Conservation (phyloP, 768 basidiomycete species). For the Suillus occidentalis region DNA sequence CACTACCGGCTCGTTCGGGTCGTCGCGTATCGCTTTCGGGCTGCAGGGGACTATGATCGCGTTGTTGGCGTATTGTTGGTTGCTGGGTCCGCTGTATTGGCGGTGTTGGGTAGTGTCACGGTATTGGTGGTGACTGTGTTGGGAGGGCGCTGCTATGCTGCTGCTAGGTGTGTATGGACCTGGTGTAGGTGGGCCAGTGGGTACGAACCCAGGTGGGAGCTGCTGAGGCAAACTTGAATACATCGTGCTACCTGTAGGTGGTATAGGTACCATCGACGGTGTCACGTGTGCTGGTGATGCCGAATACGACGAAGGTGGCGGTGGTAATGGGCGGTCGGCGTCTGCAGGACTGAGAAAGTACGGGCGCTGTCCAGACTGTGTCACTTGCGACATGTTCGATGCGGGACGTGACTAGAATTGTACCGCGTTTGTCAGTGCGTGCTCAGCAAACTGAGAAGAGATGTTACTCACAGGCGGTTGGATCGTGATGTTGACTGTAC, state of each 20-base stretch:
- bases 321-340: conserved; percentile 38
- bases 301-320: conserved; percentile 16
- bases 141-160: conserved; percentile 32
- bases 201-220: conserved; percentile 40
- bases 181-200: conserved; percentile 24
- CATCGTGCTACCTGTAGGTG: conserved; percentile 14
- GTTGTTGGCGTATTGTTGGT: not conserved
- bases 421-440: not conserved
- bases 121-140: not conserved
- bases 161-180: conserved; percentile 23
- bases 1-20: conserved; percentile 19
- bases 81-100: not conserved
- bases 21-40: not conserved
- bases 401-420: conserved; percentile 14
- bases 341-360: conserved; percentile 41
- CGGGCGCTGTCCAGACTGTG: conserved; percentile 23
- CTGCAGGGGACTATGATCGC: conserved; percentile 7
- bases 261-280: conserved; percentile 8
- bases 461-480: conserved; percentile 30
- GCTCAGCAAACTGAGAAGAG: not conserved
- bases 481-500: conserved; percentile 33
- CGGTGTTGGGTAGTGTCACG: not conserved
- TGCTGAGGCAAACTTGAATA: conserved; percentile 28
- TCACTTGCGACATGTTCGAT: conserved; percentile 34
- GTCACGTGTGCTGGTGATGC: conserved; percentile 3